A percentile compares a stretch with the other conserved stretches of the same genome.
Evolutionary conservation across 805 yeast species (phyloP).

Genomic region (Kazachstania taianensis): DNA sequence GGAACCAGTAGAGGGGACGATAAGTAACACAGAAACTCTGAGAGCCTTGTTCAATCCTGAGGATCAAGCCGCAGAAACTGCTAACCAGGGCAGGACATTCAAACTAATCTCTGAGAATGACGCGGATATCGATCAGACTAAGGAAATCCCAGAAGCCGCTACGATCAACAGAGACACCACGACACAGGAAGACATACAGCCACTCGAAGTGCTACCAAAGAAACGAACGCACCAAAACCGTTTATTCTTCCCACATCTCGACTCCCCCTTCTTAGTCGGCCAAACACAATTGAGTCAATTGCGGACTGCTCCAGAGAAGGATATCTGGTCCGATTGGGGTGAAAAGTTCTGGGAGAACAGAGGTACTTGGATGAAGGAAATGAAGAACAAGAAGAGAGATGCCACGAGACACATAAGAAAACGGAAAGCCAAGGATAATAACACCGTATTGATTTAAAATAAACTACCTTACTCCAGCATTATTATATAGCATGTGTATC

Average conservation of each 20-base stretch:
- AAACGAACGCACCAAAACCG: conserved; percentile 33
- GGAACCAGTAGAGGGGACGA: conserved; percentile 19
- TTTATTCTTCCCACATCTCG: conserved; percentile 71
- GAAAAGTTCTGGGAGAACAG: conserved; percentile 75
- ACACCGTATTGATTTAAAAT: conserved; percentile 4
- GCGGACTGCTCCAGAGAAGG: conserved; percentile 19
- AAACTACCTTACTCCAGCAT: too few species aligned
- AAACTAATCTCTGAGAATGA: conserved; percentile 37
- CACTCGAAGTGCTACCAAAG: conserved; percentile 10
- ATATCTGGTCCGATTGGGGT: conserved; percentile 46
- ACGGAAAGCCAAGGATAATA: conserved; percentile 18
- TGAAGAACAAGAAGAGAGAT: conserved; percentile 69
- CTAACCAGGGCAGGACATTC: conserved; percentile 32
- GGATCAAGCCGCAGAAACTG: conserved; percentile 11
- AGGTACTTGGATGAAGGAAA: conserved; percentile 66
- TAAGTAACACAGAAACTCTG: conserved; percentile 48
- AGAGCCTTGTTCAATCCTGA: conserved; percentile 47
- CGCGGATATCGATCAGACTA: conserved; percentile 36
- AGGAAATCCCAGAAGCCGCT: conserved; percentile 28
- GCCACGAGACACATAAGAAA: conserved; percentile 50
- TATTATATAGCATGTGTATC: not conserved
- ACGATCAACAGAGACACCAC: conserved; percentile 5
- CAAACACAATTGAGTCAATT: conserved; percentile 69
- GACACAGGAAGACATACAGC: not conserved
- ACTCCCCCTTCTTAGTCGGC: conserved; percentile 78